These are phyloP conservation scores for Calamus simplicifolius DNA, from an alignment of 176 grass and related monocot species.

Conservation along the genomic window DNA sequence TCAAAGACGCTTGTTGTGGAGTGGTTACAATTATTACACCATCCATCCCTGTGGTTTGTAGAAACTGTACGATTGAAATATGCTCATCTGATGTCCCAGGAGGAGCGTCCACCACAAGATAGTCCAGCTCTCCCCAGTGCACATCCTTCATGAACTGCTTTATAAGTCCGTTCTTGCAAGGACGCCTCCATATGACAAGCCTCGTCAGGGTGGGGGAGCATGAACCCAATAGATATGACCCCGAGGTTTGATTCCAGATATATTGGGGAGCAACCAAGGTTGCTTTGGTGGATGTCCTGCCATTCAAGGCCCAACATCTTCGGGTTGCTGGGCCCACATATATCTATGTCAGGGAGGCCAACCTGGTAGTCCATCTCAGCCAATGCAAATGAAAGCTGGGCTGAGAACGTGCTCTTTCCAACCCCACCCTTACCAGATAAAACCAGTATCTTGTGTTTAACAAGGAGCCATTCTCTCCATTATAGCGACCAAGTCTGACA, in stretches of 20 bases:
- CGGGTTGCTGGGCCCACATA: constrained; percentile 67
- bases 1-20: constrained; percentile 73
- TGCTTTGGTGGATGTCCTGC: constrained; percentile 64
- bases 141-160: constrained; percentile 86
- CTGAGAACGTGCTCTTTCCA: constrained; percentile 67
- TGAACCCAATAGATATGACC: constrained; percentile 81
- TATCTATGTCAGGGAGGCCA: constrained; percentile 66
- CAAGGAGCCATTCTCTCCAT: constrained; percentile 54
- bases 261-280: constrained; percentile 57
- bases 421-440: constrained; percentile 72
- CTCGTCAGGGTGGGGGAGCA: constrained; percentile 50
- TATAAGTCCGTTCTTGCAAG: constrained; percentile 67
- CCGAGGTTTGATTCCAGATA: constrained; percentile 68
- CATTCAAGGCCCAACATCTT: constrained; percentile 76
- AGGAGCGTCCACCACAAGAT: constrained; percentile 65
- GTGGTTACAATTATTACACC: constrained; percentile 83
- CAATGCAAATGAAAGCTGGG: constrained; percentile 59
- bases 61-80: constrained; percentile 91
- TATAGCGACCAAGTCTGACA: constrained; percentile 66
- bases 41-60: constrained; percentile 70
- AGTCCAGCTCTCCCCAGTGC: constrained; percentile 72
- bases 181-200: constrained; percentile 70
- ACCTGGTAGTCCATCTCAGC: constrained; percentile 47
- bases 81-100: constrained; percentile 76
- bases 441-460: constrained; percentile 75